Base-by-base conservation (phyloP, 352 stramenopile species). In the Poterioochromonas sp. region DNA sequence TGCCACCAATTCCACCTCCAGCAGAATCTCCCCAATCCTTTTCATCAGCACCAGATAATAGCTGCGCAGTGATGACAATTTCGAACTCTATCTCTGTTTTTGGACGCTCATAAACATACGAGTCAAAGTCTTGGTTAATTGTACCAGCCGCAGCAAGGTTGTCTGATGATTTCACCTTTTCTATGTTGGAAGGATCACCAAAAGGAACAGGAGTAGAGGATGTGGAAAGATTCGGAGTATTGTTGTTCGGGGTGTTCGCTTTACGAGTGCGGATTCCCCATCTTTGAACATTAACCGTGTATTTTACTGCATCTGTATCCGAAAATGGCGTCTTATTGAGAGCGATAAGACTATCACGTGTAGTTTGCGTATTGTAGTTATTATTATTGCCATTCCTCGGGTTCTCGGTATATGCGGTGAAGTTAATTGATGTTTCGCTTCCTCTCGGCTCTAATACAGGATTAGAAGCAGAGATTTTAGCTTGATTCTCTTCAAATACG, bases 371-470 rank as follows among this genome's bases (percentile, higher is more conserved):
- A 39, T 35, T 26, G 26, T 18, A 37, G 26, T 11, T 26, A 68
- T 26, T 39, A 68, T 26, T 26, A 68, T 26, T 39, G 26, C 58
- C 58, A 68, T 26, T 68, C 8, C 58, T 26, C 11, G 5, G 5
- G 8, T 8, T 18, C 26, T 15, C 58, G 5, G 8, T 18, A 5
- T 5, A 68, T 8, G 58, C 29, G 26, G 58, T 8, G 29, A 35
- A 68, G 11, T 5, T 26, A 29, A 65, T 15, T 29, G 26, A 12
- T 65, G 34, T 29, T 39, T 65, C 15, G 8, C 8, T 71, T 26
- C 62, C 62, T 47, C 32, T 41, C 26, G 62, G 62, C 32, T 71
- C 62, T 44, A 71, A 8, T 3, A 71, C 34, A n/a, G 62, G 62
- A 47, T 20, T 71, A 26, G 34, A 47, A n/a, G 62, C 15, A 44